Evolutionary conservation across 805 yeast genomes (phyloP).

Genomic region (Kodamaea laetipori): DNA sequence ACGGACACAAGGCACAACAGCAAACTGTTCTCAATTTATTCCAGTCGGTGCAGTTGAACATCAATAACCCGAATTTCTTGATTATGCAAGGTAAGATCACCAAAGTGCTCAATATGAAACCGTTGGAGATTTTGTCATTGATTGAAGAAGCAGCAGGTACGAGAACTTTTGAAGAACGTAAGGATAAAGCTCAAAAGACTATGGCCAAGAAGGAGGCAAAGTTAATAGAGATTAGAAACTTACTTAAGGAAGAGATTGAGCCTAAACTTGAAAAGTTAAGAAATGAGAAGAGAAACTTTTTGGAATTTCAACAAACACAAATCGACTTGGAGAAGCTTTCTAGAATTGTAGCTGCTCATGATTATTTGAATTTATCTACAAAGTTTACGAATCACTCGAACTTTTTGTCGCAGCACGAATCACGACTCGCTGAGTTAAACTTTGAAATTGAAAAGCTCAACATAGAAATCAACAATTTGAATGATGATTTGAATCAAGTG

Average conservation of each 20-base stretch:
- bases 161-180: slow-evolving; percentile 88
- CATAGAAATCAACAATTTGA: slow-evolving; percentile 58
- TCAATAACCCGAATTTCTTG: slow-evolving; percentile 94
- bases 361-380: slow-evolving; percentile 49
- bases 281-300: slow-evolving; percentile 75
- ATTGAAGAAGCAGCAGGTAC: slow-evolving; percentile 99
- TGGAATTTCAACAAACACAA: slow-evolving; percentile 85
- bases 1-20: slow-evolving; percentile 96
- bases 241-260: slow-evolving; percentile 84
- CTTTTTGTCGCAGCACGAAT: slow-evolving; percentile 43
- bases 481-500: slow-evolving; percentile 59
- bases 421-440: slow-evolving; percentile 43
- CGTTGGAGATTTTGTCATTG: slow-evolving; percentile 81
- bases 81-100: slow-evolving; percentile 99
- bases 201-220: slow-evolving; percentile 90
- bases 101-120: slow-evolving; percentile 94
- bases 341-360: slow-evolving; percentile 76
- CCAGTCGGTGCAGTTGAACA: slow-evolving; percentile 92
- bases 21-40: slow-evolving; percentile 86
- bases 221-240: slow-evolving; percentile 69
- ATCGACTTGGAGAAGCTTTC: slow-evolving; percentile 75
- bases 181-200: slow-evolving; percentile 87
- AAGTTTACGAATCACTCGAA: slow-evolving; percentile 48
- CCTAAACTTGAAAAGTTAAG: slow-evolving; percentile 85
- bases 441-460: slow-evolving; percentile 47